Evolutionary conservation across 2,329 filamentous ascomycete genomes (phyloP).

Genomic region (Biscogniauxia mediterranea): DNA sequence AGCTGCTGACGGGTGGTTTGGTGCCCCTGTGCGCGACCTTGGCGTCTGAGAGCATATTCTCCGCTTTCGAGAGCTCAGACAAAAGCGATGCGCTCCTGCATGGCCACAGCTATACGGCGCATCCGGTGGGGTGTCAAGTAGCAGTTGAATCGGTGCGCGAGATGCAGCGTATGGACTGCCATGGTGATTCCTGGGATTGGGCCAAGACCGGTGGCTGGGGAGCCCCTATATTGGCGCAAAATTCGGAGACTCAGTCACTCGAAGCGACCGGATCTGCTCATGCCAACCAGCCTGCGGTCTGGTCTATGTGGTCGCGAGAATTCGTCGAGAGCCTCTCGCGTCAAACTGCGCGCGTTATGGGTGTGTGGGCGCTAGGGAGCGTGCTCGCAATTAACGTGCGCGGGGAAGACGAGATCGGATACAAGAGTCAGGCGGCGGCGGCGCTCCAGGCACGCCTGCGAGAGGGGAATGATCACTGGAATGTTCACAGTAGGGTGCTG

Average conservation of each 20-base stretch:
- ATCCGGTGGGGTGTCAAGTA: conserved; percentile 77
- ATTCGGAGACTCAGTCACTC: background rate
- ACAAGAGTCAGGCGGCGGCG: conserved; percentile 47
- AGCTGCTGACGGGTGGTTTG: conserved; percentile 77
- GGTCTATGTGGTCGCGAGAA: conserved; percentile 68
- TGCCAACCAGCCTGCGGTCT: conserved; percentile 33
- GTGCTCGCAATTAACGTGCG: conserved; percentile 65
- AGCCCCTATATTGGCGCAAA: background rate
- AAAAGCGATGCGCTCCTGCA: conserved; percentile 80
- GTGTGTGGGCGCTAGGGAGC: conserved; percentile 71
- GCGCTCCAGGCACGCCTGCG: conserved; percentile 40
- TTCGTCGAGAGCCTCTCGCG: conserved; percentile 60
- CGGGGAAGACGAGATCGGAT: conserved; percentile 42
- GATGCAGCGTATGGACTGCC: conserved; percentile 57
- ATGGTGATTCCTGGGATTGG: conserved; percentile 52
- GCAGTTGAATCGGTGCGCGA: conserved; percentile 64
- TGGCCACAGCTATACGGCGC: conserved; percentile 84
- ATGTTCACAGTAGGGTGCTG: background rate
- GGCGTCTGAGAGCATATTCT: conserved; percentile 71
- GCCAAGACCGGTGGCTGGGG: conserved; percentile 48
- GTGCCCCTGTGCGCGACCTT: conserved; percentile 75
- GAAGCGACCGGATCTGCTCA: background rate
- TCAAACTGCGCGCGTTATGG: conserved; percentile 51
- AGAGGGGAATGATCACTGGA: conserved; percentile 1
- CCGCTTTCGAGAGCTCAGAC: conserved; percentile 66